These are phyloP conservation scores for Brettanomyces naardenensis DNA, from an alignment of 805 yeast genomes.

Conservation along the genomic window DNA sequence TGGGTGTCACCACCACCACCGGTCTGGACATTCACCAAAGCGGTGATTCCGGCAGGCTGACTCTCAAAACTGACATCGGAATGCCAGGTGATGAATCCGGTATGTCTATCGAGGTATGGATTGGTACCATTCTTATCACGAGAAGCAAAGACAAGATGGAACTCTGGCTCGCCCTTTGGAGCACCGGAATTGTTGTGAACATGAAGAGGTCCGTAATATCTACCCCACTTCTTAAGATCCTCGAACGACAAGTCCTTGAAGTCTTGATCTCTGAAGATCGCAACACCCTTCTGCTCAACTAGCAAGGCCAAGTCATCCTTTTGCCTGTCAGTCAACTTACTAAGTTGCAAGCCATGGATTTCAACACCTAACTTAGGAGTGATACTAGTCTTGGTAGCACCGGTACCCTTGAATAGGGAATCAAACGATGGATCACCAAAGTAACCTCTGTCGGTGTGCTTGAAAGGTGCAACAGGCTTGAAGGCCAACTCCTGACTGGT, in stretches of 20 bases:
- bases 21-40: slow-evolving; percentile 51
- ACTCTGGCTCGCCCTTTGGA: slow-evolving; percentile 49
- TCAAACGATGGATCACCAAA: slow-evolving; percentile 49
- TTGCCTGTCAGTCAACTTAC: slow-evolving; percentile 41
- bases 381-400: slow-evolving; percentile 30
- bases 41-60: slow-evolving; percentile 67
- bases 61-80: slow-evolving; percentile 69
- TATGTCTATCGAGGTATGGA: slow-evolving; percentile 27
- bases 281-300: slow-evolving; percentile 64
- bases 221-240: slow-evolving; percentile 43
- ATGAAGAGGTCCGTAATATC: slow-evolving; percentile 63
- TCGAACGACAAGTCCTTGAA: slow-evolving; percentile 47
- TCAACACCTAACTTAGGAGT: slow-evolving; percentile 70
- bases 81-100: slow-evolving; percentile 49
- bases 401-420: slow-evolving; percentile 32
- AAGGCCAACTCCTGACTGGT: slow-evolving; percentile 9
- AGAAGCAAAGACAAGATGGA: slow-evolving; percentile 54
- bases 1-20: slow-evolving; percentile 71
- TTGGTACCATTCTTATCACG: slow-evolving; percentile 31
- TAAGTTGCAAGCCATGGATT: slow-evolving; percentile 50
- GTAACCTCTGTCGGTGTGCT: slow-evolving; percentile 51
- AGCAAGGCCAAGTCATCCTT: slow-evolving; percentile 63
- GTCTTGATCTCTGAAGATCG: slow-evolving; percentile 60
- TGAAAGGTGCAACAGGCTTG: slow-evolving; percentile 42
- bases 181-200: slow-evolving; percentile 73